Evolutionary conservation across 108 stramenopile genomes (phyloP), one percentile per base, ranked within the genome.

Genomic region (Epithemia pelagica): DNA sequence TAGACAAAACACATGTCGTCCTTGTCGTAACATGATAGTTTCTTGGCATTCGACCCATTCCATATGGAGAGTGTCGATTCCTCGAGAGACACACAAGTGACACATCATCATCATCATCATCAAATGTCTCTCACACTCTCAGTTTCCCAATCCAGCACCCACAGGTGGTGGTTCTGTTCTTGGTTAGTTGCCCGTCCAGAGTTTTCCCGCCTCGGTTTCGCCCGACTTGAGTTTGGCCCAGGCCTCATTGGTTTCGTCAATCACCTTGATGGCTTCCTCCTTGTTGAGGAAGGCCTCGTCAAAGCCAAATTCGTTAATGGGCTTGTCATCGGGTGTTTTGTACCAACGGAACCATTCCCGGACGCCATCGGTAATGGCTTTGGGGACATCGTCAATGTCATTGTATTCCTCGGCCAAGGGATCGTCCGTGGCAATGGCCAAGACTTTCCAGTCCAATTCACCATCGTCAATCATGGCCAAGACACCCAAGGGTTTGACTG

Each of bases 391-490:
- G 37, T 78, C 82, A 61, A 99, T 94, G 63, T 96, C 96, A 74
- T 97, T 93, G 80, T 99, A 95, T 72, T 97, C 78, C 27, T 73
- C 64, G 58, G 98, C 98, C 66, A 99, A 78, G 27, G 97, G 96
- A 83, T 99, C 99, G 30, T 92, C 89, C 8, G 75, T 76, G 61
- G 89, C 83, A 67, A 99, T 82, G 65, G 91, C 96, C 64, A 99
- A 74, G 59, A 97, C 89, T 92, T 99, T 99, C 99, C 99, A 99
- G 84, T 99, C 99, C 74, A 98, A 84, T 82, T 99, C 99, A 37
- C 99, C 99, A 74, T 98, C 97, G 68, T 99, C 99, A 78, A 99
- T 98, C 99, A 99, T 99, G 78, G 97, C 99, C 59, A 99, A 75
- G 57, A 96, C 94, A 56, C 99, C 99, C 28, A 99, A 81, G 5